Conservation (phyloP, 1,284 basidiomycete genomes). For the Mycena citricolor region DNA sequence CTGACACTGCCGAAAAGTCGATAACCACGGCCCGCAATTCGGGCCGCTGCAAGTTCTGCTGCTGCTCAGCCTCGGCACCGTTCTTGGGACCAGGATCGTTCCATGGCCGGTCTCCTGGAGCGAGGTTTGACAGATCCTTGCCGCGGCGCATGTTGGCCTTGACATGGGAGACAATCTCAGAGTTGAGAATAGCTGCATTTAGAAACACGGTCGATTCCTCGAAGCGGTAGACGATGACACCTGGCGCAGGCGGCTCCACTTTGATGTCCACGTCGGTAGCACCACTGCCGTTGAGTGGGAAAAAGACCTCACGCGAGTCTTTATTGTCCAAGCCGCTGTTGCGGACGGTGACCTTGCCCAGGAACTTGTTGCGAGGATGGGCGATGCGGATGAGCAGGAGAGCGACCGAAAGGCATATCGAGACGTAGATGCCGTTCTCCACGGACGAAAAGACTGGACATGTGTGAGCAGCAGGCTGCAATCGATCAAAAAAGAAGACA, state of each 20-base stretch:
- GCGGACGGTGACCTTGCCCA: constrained; percentile 68
- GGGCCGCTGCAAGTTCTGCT: constrained; percentile 61
- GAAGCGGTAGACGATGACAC: constrained; percentile 90
- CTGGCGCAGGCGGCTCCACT: constrained; percentile 80
- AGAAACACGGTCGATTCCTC: constrained; percentile 95
- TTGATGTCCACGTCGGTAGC: constrained; percentile 72
- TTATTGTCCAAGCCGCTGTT: constrained; percentile 34
- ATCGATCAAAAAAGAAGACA: too few species aligned
- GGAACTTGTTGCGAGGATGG: constrained; percentile 89
- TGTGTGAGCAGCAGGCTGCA: too few species aligned
- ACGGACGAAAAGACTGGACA: constrained; percentile 84
- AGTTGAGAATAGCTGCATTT: constrained; percentile 82
- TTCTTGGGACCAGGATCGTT: constrained; percentile 85
- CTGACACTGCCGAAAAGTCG: constrained; percentile 87
- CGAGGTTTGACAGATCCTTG: constrained; percentile 64
- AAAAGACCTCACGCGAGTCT: constrained; percentile 75
- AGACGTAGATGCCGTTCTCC: constrained; percentile 94
- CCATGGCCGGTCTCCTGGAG: constrained; percentile 83
- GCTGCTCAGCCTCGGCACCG: constrained; percentile 46
- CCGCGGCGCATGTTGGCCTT: constrained; percentile 79
- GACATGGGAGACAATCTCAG: constrained; percentile 78
- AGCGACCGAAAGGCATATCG: constrained; percentile 77
- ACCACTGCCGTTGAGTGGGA: constrained; percentile 69
- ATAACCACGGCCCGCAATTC: constrained; percentile 83
- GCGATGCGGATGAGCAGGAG: constrained; percentile 91